Evolutionary conservation across 495 filamentous ascomycete genomes (phyloP).

Genomic region (Podospora didyma): DNA sequence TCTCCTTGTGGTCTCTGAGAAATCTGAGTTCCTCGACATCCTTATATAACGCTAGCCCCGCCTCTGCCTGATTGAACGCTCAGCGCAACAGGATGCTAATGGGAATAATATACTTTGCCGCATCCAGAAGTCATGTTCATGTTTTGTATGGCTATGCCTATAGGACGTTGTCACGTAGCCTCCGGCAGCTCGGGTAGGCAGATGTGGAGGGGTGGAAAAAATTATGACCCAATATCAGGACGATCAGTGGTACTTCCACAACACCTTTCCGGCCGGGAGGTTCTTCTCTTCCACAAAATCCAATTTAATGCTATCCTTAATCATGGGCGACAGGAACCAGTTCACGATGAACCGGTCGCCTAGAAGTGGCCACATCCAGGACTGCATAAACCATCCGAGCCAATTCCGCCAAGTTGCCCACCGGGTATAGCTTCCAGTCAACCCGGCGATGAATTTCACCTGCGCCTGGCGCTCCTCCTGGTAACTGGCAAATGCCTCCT

Average conservation of each 20-base stretch:
- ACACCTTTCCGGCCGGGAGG: not conserved
- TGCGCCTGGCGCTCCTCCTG: not conserved
- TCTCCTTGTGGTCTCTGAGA: too few relatives aligned
- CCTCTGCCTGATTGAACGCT: too few relatives aligned
- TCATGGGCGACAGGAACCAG: not conserved
- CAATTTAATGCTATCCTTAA: not conserved
- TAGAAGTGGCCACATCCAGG: not conserved
- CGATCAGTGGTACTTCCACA: not conserved
- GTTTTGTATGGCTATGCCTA: too few relatives aligned
- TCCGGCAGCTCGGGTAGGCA: too few relatives aligned
- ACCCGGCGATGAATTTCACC: not conserved
- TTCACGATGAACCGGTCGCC: not conserved
- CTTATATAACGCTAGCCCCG: too few relatives aligned
- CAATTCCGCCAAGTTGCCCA: not conserved
- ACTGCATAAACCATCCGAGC: not conserved
- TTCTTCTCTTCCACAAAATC: not conserved
- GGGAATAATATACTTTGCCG: too few relatives aligned
- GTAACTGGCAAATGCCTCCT: not conserved
- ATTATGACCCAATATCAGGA: too few relatives aligned
- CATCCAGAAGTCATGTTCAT: too few relatives aligned
- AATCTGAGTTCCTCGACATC: too few relatives aligned
- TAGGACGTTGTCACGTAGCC: too few relatives aligned
- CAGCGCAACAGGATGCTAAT: too few relatives aligned
- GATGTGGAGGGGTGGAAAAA: too few relatives aligned
- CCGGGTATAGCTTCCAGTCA: not conserved